These are phyloP conservation scores for Tetrapyrgos nigripes DNA, from an alignment of 1,284 basidiomycete genomes.

Conservation along the genomic window DNA sequence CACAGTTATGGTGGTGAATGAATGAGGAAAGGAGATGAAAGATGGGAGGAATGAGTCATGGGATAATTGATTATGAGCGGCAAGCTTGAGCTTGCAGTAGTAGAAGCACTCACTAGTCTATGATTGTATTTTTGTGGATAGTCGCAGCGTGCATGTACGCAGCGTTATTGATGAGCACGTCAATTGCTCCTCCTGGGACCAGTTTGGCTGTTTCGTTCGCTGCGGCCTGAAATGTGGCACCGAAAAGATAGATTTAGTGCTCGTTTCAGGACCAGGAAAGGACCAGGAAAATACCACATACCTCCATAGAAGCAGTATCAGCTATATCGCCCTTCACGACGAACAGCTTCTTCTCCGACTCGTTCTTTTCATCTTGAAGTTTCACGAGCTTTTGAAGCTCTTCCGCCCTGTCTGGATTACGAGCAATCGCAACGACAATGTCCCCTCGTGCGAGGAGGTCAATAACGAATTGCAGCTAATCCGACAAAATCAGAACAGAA, in stretches of 20 bases:
- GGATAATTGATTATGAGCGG: too few relatives aligned
- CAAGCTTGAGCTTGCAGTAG: too few relatives aligned
- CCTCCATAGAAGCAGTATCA: constrained; percentile 30
- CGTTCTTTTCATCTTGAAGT: too few relatives aligned
- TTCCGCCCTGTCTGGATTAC: constrained; percentile 27
- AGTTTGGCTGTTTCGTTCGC: constrained; percentile 27
- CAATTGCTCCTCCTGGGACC: constrained; percentile 38
- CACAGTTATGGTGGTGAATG: background rate
- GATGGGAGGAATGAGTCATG: too few relatives aligned
- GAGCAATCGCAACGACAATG: constrained; percentile 38
- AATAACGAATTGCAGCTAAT: constrained; percentile 40
- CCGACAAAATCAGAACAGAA: background rate
- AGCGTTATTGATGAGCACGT: constrained; percentile 44
- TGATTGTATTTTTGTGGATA: constrained; percentile 14
- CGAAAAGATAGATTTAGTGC: background rate
- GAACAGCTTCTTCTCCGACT: constrained; percentile 32
- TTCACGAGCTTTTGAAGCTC: constrained; percentile 20
- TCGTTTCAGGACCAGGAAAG: too few relatives aligned
- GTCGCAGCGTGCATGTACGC: constrained; percentile 17
- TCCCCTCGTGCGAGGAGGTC: constrained; percentile 32
- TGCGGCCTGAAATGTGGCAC: constrained; percentile 16
- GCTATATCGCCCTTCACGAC: constrained; percentile 41
- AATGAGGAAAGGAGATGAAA: constrained; percentile 7
- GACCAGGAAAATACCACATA: constrained; percentile 3
- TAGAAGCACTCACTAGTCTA: constrained; percentile 17